phyloP scores from a whole-genome alignment of 768 basidiomycete species.

The Kwoniella sp. region DNA sequence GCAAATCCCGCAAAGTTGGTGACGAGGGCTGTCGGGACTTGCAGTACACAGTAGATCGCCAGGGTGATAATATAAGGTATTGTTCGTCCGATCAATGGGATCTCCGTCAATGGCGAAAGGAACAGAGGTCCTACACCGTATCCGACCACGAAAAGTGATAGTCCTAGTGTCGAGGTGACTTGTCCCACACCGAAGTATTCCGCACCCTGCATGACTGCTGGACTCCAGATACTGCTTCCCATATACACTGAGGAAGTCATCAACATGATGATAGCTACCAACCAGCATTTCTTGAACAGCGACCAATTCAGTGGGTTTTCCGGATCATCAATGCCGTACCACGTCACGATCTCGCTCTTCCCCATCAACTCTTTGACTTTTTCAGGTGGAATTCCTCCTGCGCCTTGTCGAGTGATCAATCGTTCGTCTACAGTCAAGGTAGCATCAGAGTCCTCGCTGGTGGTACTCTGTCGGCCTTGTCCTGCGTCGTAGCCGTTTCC shows the following conservation, averaged over 20 bases:
- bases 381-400: slow-evolving; percentile 11
- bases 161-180: slow-evolving; percentile 47
- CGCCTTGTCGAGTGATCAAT: slow-evolving; percentile 16
- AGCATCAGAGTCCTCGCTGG: slow-evolving; percentile 15
- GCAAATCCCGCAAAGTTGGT: slow-evolving; percentile 52
- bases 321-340: slow-evolving; percentile 48
- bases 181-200: slow-evolving; percentile 39
- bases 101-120: slow-evolving; percentile 50
- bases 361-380: slow-evolving; percentile 24
- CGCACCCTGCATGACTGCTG: slow-evolving; percentile 31
- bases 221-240: slow-evolving; percentile 43
- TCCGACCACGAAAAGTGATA: slow-evolving; percentile 55
- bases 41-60: slow-evolving; percentile 53
- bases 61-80: slow-evolving; percentile 55
- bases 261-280: slow-evolving; percentile 38
- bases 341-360: slow-evolving; percentile 37
- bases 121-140: slow-evolving; percentile 55
- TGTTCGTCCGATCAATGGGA: slow-evolving; percentile 55
- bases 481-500: slow-evolving; percentile 4
- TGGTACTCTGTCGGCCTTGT: slow-evolving; percentile 8
- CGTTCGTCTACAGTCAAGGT: slow-evolving; percentile 18
- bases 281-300: slow-evolving; percentile 38
- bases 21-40: slow-evolving; percentile 52
- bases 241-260: slow-evolving; percentile 48
- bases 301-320: slow-evolving; percentile 50